phyloP scores from a whole-genome alignment of 495 filamentous ascomycete genomes.

The Penicillium steckii region DNA sequence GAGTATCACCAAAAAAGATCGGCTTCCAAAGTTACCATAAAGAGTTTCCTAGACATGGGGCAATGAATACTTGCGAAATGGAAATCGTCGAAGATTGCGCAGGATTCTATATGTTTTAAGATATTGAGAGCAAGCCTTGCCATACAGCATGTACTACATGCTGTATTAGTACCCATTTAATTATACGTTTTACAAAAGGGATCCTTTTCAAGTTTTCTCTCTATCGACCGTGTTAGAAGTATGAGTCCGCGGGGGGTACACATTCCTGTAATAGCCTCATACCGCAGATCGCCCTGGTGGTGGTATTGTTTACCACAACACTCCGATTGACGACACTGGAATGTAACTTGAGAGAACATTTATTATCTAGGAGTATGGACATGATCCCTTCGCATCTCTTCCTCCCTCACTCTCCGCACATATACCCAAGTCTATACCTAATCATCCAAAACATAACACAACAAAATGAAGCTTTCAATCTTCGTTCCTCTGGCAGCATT shows the following conservation, averaged over 20 bases:
- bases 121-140: too few relatives aligned
- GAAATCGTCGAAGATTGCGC: too few relatives aligned
- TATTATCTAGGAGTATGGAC: neutral
- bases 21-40: too few relatives aligned
- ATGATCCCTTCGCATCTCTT: neutral
- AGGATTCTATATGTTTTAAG: too few relatives aligned
- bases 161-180: too few relatives aligned
- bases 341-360: neutral
- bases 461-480: constrained; percentile 29
- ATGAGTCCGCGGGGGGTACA: neutral
- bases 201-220: too few relatives aligned
- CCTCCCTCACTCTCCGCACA: neutral
- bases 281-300: neutral
- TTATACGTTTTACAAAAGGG: too few relatives aligned
- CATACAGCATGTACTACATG: too few relatives aligned
- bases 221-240: neutral
- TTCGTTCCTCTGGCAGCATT: constrained; percentile 25
- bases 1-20: too few relatives aligned
- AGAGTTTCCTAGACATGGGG: too few relatives aligned
- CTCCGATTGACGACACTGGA: neutral
- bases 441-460: neutral
- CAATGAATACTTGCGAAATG: too few relatives aligned
- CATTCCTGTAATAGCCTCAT: constrained; percentile 1
- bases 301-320: neutral
- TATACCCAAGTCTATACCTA: neutral